Base-by-base conservation (phyloP, 139 green algal species). In the Chlorella sp. region DNA sequence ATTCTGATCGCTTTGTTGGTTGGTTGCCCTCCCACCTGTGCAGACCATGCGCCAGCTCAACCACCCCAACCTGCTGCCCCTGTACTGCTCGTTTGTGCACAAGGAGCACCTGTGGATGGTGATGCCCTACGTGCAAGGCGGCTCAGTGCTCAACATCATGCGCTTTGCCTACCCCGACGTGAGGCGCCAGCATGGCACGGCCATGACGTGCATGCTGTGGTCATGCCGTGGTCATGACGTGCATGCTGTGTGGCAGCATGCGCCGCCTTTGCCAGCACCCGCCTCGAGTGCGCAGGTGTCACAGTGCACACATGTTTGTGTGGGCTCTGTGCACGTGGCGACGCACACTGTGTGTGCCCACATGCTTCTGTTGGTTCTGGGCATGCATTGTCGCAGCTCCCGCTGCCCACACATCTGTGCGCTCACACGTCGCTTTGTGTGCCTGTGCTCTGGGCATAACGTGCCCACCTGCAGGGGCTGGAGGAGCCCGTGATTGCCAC, bases 81-180 rank as follows among this genome's bases (percentile, higher is more conserved):
- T 99, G 40, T 94, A 98, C 92, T 97, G 93, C 89, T 99, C 96
- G 19, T 99, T 99, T 85, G 96, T 99, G 19, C 87, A 94, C 82
- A 94, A 95, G 61, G 91, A 98, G 69, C 94, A 98, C 89, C 93
- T 99, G 78, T 99, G 97, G 97, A 98, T 99, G 95, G 96, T 99
- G 36, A 97, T 97, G 94, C 97, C 97, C 0, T 98, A 96, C 79
- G 93, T 98, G 19, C 71, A 92, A 16, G 96, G 96, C 30, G 97
- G 97, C 24, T 97, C 94, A 0, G 90, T 97, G 48, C 94, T 97
- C 39, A 95, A 98, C 90, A 98, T 99, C 57, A 97, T 99, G 95
- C 98, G 98, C 93, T 99, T 97, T 79, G 90, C 87, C 0, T 92
- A 96, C 86, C 94, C 95, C 40, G 95, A 98, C 86, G 95, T 96